Base-by-base conservation (phyloP, 352 stramenopile genomes). In the Thraustochytrium aureum region DNA sequence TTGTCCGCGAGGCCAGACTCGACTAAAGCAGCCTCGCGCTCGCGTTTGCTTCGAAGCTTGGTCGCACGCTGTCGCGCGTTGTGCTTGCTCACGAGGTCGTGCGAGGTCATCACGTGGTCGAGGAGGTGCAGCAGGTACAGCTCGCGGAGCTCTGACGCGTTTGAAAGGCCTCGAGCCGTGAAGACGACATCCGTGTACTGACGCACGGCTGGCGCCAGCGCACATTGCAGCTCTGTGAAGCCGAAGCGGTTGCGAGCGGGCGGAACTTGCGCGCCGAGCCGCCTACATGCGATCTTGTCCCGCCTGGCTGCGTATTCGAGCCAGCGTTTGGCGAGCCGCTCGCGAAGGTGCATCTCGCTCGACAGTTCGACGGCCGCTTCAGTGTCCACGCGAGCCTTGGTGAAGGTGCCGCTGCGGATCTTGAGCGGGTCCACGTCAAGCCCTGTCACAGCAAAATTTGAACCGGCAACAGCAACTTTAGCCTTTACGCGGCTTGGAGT, bases 71-170 rank as follows among this genome's bases (percentile, higher is more conserved):
- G n/a, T 26, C 42, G 75, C 72, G 62, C 52, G 84, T 91, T 88
- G 62, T 92, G 85, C 52, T 84, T 72, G 64, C 85, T 72, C 37
- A 92, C 84, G 12, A 84, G 52, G 38, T 75, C 81, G 60, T 84
- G 65, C 0, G 75, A 86, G 20, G 85, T 90, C 43, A 90, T 75
- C 1, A 90, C 85, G 76, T 92, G 89, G 79, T 92, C 89, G 20
- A 91, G 56, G 20, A 89, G 72, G 81, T 92, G 89, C 67, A 92
- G 75, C n/a, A 79, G 22, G 33, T 79, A 79, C 22, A 72, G 4
- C 17, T 79, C 69, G 10, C 69, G 50, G 2, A 79, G 39, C 54
- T 79, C 69, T 2, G 69, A 73, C 32, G 69, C 69, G n/a, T 73
- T 73, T 41, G n/a, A 7, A 5, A 79, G 69, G 37, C 45, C 37